A percentile compares a stretch with the other conserved stretches of the same genome.
These are phyloP conservation scores for Arthrobotrys conoides DNA, from an alignment of 2,329 filamentous ascomycete species.

Conservation along the genomic window DNA sequence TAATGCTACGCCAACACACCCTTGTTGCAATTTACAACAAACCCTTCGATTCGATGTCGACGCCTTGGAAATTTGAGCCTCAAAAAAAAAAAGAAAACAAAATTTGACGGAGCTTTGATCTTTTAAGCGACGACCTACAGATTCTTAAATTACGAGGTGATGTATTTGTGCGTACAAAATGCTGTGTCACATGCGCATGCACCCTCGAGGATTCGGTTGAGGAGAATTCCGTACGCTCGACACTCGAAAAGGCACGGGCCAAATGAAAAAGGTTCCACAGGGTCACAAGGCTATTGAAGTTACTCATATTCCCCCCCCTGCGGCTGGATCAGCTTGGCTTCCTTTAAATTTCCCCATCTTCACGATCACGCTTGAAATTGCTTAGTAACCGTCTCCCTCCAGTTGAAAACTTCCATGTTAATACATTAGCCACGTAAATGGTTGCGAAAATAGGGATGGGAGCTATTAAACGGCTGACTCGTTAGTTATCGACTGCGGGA, in stretches of 20 bases:
- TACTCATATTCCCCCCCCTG: background rate
- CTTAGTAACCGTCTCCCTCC: too few relatives aligned
- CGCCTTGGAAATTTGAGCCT: conserved; percentile 26
- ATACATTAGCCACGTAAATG: too few relatives aligned
- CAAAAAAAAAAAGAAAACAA: conserved; percentile 6
- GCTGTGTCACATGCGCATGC: conserved; percentile 26
- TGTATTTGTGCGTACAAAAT: background rate
- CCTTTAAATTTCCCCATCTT: background rate
- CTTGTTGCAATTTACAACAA: conserved; percentile 12
- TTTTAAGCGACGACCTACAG: background rate
- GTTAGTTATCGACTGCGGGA: too few relatives aligned
- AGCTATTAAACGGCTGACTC: too few relatives aligned
- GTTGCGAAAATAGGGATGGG: too few relatives aligned
- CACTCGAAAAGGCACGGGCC: background rate
- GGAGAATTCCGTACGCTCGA: background rate
- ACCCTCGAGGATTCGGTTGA: background rate
- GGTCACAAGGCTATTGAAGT: conserved; percentile 47
- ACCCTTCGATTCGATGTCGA: background rate
- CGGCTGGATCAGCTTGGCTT: background rate
- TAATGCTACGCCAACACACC: conserved; percentile 17
- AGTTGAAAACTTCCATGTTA: too few relatives aligned
- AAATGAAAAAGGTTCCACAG: conserved; percentile 33
- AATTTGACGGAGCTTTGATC: too few relatives aligned
- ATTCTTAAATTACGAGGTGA: background rate
- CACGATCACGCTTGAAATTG: too few relatives aligned